Percentiles rank a stretch among this genome's conserved stretches.
Conservation (phyloP, 2,329 filamentous ascomycete genomes). For the Diaporthe citri region DNA sequence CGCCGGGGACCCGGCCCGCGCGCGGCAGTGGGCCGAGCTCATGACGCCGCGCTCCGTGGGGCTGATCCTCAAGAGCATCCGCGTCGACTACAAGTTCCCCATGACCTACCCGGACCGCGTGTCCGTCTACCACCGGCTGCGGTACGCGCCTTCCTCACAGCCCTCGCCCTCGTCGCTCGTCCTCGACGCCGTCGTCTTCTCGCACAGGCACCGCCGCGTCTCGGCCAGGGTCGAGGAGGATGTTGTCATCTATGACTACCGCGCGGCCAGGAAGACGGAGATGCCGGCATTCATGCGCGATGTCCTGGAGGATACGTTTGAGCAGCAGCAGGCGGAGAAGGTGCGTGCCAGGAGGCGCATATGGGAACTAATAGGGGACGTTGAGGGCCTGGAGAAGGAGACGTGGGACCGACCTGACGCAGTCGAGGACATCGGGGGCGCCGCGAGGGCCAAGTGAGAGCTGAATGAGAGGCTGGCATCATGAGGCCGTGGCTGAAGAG, state of each 20-base stretch:
- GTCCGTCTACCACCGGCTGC: slow-evolving; percentile 85
- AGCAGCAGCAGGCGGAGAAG: slow-evolving; percentile 68
- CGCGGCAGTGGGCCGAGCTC: slow-evolving; percentile 75
- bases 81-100: slow-evolving; percentile 85
- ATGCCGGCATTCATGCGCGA: slow-evolving; percentile 57
- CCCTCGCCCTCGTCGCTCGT: slow-evolving; percentile 66
- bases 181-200: slow-evolving; percentile 75
- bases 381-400: slow-evolving; percentile 74
- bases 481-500: background rate
- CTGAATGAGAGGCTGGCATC: background rate
- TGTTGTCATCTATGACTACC: slow-evolving; percentile 80
- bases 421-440: slow-evolving; percentile 75
- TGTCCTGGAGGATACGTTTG: slow-evolving; percentile 52
- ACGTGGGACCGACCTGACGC: slow-evolving; percentile 82
- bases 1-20: slow-evolving; percentile 71
- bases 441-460: slow-evolving; percentile 40
- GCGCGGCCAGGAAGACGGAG: slow-evolving; percentile 51
- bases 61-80: slow-evolving; percentile 84
- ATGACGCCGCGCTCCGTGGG: slow-evolving; percentile 76
- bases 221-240: slow-evolving; percentile 84
- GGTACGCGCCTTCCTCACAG: slow-evolving; percentile 58
- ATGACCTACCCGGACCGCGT: slow-evolving; percentile 87
- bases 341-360: slow-evolving; percentile 65
- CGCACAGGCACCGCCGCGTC: slow-evolving; percentile 78
- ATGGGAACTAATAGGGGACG: slow-evolving; percentile 65